phyloP scores from a whole-genome alignment of 179 eudicot species.

The Corrigiola litoralis region DNA sequence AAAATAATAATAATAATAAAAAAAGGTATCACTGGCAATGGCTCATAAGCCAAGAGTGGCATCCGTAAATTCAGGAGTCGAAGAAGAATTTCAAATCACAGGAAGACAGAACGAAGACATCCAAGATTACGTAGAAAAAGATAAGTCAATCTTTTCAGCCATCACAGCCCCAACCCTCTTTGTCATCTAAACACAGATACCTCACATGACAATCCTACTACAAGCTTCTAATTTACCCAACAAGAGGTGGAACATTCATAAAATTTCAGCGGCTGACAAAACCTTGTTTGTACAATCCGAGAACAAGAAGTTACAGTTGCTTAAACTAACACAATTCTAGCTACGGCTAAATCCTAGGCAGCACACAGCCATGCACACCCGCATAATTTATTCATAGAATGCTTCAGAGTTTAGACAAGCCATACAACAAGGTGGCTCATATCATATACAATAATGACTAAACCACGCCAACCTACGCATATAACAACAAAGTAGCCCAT shows the following conservation, averaged over 20 bases:
- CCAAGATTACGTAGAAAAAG: neutral
- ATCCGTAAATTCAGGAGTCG: neutral
- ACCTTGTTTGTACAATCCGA: neutral
- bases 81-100: neutral
- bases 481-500: constrained; percentile 12
- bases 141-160: neutral
- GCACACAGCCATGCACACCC: constrained; percentile 13
- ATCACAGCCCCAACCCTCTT: too few relatives aligned
- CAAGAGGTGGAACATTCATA: constrained; percentile 2
- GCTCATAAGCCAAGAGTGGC: constrained; percentile 3
- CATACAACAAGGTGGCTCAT: too few relatives aligned
- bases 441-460: constrained; percentile 18
- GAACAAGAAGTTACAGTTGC: neutral
- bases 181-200: too few relatives aligned
- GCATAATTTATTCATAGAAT: constrained; percentile 8
- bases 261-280: neutral
- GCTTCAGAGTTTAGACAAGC: constrained; percentile 15
- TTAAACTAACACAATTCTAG: neutral
- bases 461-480: constrained; percentile 11
- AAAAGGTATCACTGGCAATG: neutral
- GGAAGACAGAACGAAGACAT: neutral
- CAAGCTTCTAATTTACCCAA: neutral
- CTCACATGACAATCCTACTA: neutral
- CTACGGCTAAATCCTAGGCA: constrained; percentile 22
- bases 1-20: too few relatives aligned